Evolutionary conservation across 2,329 filamentous ascomycete species (phyloP).

Genomic region (Colletotrichum magnum): DNA sequence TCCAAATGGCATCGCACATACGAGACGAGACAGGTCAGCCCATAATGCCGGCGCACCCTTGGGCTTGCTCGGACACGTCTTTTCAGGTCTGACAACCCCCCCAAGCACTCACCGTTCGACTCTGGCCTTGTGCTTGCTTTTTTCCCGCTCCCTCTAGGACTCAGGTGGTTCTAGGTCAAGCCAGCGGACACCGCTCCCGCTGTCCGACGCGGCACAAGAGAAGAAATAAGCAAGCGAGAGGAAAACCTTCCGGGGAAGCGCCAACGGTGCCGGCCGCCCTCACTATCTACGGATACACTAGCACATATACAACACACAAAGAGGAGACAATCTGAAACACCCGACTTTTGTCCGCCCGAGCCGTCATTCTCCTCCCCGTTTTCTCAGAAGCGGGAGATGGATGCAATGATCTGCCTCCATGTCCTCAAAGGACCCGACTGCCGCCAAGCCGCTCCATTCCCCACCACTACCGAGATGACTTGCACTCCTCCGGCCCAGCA

Average conservation of each 20-base stretch:
- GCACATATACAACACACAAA: too few species aligned
- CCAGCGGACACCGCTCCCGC: conserved; percentile 12
- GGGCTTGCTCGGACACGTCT: conserved; percentile 1
- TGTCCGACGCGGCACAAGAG: not conserved
- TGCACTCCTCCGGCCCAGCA: conserved; percentile 6
- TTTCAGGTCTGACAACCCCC: conserved; percentile 15
- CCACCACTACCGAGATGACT: conserved; percentile 29
- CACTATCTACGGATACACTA: too few species aligned
- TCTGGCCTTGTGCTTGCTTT: conserved; percentile 12
- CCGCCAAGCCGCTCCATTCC: conserved; percentile 26
- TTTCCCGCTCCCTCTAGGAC: not conserved
- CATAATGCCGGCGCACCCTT: not conserved
- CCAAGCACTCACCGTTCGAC: conserved; percentile 25
- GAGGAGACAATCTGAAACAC: conserved; percentile 33
- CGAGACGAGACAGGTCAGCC: conserved; percentile 17
- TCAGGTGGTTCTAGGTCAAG: not conserved
- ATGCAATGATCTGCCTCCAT: conserved; percentile 31
- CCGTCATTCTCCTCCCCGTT: not conserved
- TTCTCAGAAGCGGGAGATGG: conserved; percentile 3
- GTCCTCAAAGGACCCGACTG: conserved; percentile 1
- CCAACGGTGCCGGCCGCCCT: conserved; percentile 2
- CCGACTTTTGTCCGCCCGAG: conserved; percentile 12
- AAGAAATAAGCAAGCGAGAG: conserved; percentile 15
- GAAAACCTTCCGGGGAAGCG: not conserved
- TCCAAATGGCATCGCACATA: not conserved